Conservation (phyloP, 495 filamentous ascomycete genomes). For the Haplographium delicatum region DNA sequence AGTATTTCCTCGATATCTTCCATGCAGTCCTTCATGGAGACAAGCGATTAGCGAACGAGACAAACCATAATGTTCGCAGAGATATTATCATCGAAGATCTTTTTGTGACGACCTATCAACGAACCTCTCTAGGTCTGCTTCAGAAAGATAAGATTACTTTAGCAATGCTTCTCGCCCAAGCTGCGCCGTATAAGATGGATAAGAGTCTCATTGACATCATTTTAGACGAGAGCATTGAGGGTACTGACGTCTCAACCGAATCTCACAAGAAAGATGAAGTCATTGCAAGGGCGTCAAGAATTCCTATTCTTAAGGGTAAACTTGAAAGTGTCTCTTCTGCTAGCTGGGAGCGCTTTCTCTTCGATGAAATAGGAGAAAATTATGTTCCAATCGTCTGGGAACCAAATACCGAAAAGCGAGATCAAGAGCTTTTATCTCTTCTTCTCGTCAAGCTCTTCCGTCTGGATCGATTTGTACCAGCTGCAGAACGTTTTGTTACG, state of each 20-base stretch:
- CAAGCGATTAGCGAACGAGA: constrained; percentile 64
- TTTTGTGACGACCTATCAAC: constrained; percentile 85
- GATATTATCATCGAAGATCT: constrained; percentile 85
- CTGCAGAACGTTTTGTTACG: constrained; percentile 83
- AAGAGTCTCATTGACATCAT: constrained; percentile 80
- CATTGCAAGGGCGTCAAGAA: constrained; percentile 59
- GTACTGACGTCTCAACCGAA: constrained; percentile 70
- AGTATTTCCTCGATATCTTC: constrained; percentile 98
- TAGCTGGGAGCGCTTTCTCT: constrained; percentile 75
- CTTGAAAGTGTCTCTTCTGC: constrained; percentile 53
- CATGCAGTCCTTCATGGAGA: constrained; percentile 82
- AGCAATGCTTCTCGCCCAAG: constrained; percentile 94
- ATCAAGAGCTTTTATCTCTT: constrained; percentile 77
- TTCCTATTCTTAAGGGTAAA: constrained; percentile 68
- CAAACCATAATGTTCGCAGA: constrained; percentile 68
- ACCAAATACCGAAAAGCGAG: constrained; percentile 53
- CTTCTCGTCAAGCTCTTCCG: constrained; percentile 91
- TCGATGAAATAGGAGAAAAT: constrained; percentile 83
- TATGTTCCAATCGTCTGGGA: constrained; percentile 77
- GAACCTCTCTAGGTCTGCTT: constrained; percentile 85
- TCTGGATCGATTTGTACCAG: constrained; percentile 89
- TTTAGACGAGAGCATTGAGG: constrained; percentile 71
- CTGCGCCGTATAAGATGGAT: constrained; percentile 90
- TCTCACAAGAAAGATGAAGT: constrained; percentile 60
- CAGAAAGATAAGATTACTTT: constrained; percentile 93